phyloP scores from a whole-genome alignment of 495 filamentous ascomycete species.

The Annulohypoxylon nitens region DNA sequence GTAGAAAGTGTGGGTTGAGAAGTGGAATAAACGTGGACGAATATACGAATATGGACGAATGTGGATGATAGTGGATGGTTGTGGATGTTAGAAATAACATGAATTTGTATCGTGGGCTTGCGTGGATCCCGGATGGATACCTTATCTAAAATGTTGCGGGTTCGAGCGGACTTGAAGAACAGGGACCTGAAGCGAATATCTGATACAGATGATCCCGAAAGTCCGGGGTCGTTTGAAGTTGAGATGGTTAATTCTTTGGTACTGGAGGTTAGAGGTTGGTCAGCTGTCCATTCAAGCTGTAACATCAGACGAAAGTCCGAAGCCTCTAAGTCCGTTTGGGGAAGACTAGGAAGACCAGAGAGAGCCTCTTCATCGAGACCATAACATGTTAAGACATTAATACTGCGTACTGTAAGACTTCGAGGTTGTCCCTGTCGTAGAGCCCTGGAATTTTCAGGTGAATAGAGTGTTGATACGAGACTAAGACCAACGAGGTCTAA shows the following conservation, averaged over 20 bases:
- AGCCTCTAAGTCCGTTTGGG: not conserved
- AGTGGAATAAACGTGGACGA: not conserved
- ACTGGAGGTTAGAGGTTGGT: not conserved
- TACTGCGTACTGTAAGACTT: not conserved
- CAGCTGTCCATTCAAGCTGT: conserved; percentile 10
- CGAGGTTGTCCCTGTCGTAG: conserved; percentile 11
- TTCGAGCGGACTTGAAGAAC: conserved; percentile 22
- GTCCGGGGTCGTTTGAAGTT: conserved; percentile 41
- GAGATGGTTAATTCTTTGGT: conserved; percentile 13
- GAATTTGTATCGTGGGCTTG: conserved; percentile 35
- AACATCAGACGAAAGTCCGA: conserved; percentile 24
- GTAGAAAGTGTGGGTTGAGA: conserved; percentile 19
- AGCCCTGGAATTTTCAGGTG: conserved; percentile 1
- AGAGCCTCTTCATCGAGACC: conserved; percentile 13
- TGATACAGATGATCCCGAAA: conserved; percentile 46
- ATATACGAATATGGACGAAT: not conserved
- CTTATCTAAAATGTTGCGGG: conserved; percentile 33
- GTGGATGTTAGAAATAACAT: conserved; percentile 17
- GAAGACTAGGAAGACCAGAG: not conserved
- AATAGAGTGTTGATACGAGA: conserved; percentile 25
- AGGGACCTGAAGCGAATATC: conserved; percentile 43
- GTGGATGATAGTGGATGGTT: not conserved
- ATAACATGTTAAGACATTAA: not conserved
- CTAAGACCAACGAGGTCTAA: conserved; percentile 30
- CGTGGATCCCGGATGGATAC: conserved; percentile 36